phyloP scores from a whole-genome alignment of 768 basidiomycete species.

The Hericium coralloides region DNA sequence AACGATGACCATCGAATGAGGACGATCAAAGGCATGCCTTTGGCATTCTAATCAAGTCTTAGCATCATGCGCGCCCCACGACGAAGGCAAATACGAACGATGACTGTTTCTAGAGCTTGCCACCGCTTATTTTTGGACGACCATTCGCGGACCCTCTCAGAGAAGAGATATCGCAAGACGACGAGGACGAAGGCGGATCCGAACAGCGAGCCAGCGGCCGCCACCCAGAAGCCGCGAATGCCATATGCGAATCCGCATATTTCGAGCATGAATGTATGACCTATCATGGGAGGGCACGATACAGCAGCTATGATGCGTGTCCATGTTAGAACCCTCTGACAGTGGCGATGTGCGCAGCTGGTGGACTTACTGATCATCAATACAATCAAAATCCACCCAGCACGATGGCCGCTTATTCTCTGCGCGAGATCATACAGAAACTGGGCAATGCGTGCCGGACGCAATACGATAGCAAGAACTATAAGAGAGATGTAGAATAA shows the following conservation, averaged over 20 bases:
- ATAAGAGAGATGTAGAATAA: slow-evolving; percentile 42
- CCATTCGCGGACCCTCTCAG: slow-evolving; percentile 47
- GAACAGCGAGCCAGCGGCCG: slow-evolving; percentile 46
- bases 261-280: slow-evolving; percentile 56
- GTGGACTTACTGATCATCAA: slow-evolving; percentile 39
- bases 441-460: slow-evolving; percentile 62
- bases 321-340: not conserved
- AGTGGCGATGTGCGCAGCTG: not conserved
- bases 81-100: slow-evolving; percentile 36
- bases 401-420: slow-evolving; percentile 44
- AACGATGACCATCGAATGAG: slow-evolving; percentile 76
- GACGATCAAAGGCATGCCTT: slow-evolving; percentile 75
- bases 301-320: slow-evolving; percentile 28
- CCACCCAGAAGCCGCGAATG: slow-evolving; percentile 64
- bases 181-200: slow-evolving; percentile 60
- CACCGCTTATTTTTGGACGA: slow-evolving; percentile 58
- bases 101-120: slow-evolving; percentile 68
- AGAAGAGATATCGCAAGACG: slow-evolving; percentile 50
- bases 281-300: slow-evolving; percentile 55
- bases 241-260: slow-evolving; percentile 82
- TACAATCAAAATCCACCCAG: slow-evolving; percentile 54
- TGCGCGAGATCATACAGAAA: slow-evolving; percentile 61
- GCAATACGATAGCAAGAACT: slow-evolving; percentile 39
- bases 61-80: not conserved
- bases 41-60: slow-evolving; percentile 39